phyloP scores from a whole-genome alignment of 1,139 yeast genomes.

The Suhomyces guaymorum region DNA sequence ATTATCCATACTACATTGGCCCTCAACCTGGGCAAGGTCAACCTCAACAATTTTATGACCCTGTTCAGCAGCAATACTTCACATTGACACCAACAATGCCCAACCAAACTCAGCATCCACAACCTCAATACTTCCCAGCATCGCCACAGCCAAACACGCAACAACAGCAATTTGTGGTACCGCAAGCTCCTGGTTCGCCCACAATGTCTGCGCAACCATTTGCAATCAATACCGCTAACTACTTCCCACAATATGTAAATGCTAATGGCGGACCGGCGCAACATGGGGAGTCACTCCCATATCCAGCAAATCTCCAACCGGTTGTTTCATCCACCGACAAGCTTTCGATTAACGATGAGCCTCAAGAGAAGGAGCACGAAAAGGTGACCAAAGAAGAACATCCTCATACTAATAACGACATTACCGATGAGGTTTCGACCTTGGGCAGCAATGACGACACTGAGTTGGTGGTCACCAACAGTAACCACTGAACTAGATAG shows the following conservation, averaged over 20 bases:
- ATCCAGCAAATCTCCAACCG: constrained; percentile 17
- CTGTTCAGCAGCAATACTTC: constrained; percentile 48
- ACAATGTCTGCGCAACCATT: constrained; percentile 14
- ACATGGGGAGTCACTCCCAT: constrained; percentile 18
- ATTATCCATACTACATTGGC: constrained; percentile 18
- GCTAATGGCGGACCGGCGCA: constrained; percentile 10
- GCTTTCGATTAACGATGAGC: constrained; percentile 5
- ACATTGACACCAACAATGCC: constrained; percentile 40
- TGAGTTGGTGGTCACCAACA: constrained; percentile 3
- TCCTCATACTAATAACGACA: constrained; percentile 5
- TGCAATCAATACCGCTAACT: constrained; percentile 21
- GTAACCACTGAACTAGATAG: neutral
- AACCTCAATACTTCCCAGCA: constrained; percentile 43
- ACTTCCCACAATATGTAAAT: constrained; percentile 19
- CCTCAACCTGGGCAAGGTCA: constrained; percentile 21
- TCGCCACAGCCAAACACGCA: constrained; percentile 31
- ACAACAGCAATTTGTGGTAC: constrained; percentile 13
- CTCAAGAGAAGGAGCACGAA: neutral
- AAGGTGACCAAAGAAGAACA: constrained; percentile 2
- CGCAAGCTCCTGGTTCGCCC: constrained; percentile 14
- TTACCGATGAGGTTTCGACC: constrained; percentile 19
- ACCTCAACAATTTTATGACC: constrained; percentile 48
- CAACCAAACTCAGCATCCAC: constrained; percentile 16
- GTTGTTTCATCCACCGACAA: constrained; percentile 14
- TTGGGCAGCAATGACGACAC: constrained; percentile 15